Base-by-base conservation (phyloP, 768 basidiomycete genomes). In the Leccinum longicurvipes region DNA sequence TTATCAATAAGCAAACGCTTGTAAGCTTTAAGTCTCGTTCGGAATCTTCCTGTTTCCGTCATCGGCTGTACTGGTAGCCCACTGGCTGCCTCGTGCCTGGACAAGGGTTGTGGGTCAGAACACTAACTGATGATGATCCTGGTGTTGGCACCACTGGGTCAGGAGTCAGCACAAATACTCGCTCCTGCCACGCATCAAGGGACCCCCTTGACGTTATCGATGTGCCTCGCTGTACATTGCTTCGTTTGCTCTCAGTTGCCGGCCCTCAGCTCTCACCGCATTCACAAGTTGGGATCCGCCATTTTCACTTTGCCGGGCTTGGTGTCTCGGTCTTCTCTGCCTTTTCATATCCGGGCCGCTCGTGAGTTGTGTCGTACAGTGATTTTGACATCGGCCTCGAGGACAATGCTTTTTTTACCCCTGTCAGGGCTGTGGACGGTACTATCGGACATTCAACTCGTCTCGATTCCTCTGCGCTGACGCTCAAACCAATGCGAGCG, bases 81-180 rank as follows among this genome's bases (percentile, higher is more conserved):
- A 29, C 17, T 42, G 31, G 42, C 44, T 45, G 31, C 56, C 61
- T 63, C 47, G 55, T 68, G 58, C 50, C 56, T 55, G 50, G 59
- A 53, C 41, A 46, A 61, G 39, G 56, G 47, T 55, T 56, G 56
- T 52, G 25, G 44, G 4, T 36, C 23, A 25, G 44, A 28, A 23
- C 14, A 24, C n/a, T n/a, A 23, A 51, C 46, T 34, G 41, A 58
- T 44, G 39, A 25, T 44, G 39, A 27, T 34, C 28, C 36, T 47
- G 21, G 34, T 50, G 51, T 19, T 44, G 36, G 44, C 21, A 48
- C 45, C 17, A 5, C 17, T 28, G 23, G 28, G 23, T 51, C 21
- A 19, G n/a, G 23, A 24, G 23, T 51, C 21, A 19, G n/a, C 34
- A 29, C 34, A 51, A 23, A 21, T 31, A 3, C 29, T 47, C 48